phyloP scores from a whole-genome alignment of 202 grass and related monocot species.

The Hordeum pubiflorum region DNA sequence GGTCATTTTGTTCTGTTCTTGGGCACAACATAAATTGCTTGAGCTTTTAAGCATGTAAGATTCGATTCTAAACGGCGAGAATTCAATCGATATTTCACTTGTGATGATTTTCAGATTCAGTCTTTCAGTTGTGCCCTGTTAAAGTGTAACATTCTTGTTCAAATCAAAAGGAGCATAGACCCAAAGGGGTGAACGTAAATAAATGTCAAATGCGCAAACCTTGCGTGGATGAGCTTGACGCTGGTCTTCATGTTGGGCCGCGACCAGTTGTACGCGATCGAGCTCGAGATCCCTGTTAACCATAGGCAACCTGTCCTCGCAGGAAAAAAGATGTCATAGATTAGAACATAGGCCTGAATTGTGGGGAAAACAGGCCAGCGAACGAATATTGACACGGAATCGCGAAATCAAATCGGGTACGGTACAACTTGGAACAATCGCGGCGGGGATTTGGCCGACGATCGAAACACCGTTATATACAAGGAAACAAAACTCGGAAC shows the following conservation, averaged over 20 bases:
- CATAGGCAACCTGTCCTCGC: constrained; percentile 61
- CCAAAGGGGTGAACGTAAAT: background rate
- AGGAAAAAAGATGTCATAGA: background rate
- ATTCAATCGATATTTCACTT: too few relatives aligned
- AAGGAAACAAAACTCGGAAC: background rate
- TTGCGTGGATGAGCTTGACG: constrained; percentile 98
- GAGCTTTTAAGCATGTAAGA: background rate
- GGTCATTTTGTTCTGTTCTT: background rate
- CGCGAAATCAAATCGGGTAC: background rate
- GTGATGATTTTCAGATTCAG: too few relatives aligned
- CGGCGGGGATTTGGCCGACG: background rate
- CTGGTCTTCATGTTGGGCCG: constrained; percentile 84
- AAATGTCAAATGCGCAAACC: constrained; percentile 41
- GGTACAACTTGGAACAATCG: background rate
- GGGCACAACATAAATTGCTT: background rate
- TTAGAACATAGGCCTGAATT: too few relatives aligned
- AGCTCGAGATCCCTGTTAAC: constrained; percentile 74
- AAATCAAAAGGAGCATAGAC: background rate
- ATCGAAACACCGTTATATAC: background rate
- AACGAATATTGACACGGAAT: background rate
- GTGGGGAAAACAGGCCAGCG: too few relatives aligned
- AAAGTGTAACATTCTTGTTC: too few relatives aligned
- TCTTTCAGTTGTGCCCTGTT: too few relatives aligned
- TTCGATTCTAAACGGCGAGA: background rate
- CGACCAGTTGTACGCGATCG: constrained; percentile 96